phyloP scores from a whole-genome alignment of 371 early-diverging fungal species.

The Mucor mucedo region DNA sequence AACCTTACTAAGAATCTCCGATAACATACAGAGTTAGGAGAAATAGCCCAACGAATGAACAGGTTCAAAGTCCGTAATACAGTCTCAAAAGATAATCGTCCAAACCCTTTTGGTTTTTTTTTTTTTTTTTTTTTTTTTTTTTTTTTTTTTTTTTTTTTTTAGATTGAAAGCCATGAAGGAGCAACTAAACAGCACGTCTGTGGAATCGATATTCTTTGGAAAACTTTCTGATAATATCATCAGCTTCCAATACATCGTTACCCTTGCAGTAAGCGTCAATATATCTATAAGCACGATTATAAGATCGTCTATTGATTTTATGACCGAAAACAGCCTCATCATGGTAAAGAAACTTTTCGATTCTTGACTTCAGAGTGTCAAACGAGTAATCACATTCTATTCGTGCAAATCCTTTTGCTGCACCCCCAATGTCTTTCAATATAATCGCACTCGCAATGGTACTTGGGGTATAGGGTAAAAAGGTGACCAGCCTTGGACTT shows the following conservation, averaged over 20 bases:
- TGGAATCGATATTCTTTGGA: background rate
- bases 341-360: conserved; percentile 47
- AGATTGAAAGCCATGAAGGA: too few relatives aligned
- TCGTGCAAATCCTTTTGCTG: background rate
- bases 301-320: background rate
- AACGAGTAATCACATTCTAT: conserved; percentile 23
- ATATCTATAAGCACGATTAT: background rate
- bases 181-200: background rate
- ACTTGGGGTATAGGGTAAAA: conserved; percentile 12
- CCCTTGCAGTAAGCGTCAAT: background rate
- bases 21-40: too few relatives aligned
- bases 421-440: conserved; percentile 15
- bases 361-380: conserved; percentile 53
- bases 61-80: too few relatives aligned
- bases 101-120: too few relatives aligned
- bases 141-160: too few relatives aligned
- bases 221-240: background rate
- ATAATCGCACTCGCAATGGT: conserved; percentile 9
- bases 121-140: too few relatives aligned
- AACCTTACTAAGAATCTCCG: too few relatives aligned
- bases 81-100: too few relatives aligned
- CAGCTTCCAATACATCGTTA: background rate
- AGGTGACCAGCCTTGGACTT: conserved; percentile 11
- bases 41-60: too few relatives aligned
- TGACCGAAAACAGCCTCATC: background rate